Conservation (phyloP, 805 yeast species). For the Kodamaea restingae region DNA sequence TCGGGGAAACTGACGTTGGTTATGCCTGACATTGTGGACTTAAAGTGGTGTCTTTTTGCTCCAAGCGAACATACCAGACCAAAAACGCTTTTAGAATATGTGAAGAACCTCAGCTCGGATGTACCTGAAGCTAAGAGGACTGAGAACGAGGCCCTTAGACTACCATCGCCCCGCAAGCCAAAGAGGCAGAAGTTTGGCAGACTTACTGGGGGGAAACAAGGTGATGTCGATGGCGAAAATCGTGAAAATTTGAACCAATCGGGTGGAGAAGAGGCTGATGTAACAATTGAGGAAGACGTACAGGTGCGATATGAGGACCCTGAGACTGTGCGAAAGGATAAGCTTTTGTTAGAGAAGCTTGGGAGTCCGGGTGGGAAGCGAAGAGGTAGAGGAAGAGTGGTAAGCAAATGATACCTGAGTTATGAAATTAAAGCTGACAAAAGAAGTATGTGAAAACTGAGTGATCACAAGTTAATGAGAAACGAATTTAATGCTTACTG, state of each 20-base stretch:
- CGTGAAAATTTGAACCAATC: no score
- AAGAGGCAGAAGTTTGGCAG: slow-evolving; percentile 45
- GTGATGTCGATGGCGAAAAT: neutral
- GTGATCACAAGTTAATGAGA: no score
- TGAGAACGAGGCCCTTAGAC: slow-evolving; percentile 2
- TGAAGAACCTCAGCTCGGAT: slow-evolving; percentile 12
- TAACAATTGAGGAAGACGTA: slow-evolving; percentile 17
- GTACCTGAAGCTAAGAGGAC: slow-evolving; percentile 1
- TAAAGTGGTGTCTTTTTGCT: slow-evolving; percentile 55
- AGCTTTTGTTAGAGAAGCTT: slow-evolving; percentile 17
- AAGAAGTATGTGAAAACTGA: no score
- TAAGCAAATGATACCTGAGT: slow-evolving; percentile 5
- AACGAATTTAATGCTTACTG: no score
- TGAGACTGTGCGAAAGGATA: slow-evolving; percentile 18
- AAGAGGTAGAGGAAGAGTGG: slow-evolving; percentile 6
- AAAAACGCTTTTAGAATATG: slow-evolving; percentile 19
- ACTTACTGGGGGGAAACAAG: slow-evolving; percentile 33
- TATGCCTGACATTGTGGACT: slow-evolving; percentile 42
- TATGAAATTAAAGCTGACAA: no score
- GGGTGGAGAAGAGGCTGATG: slow-evolving; percentile 13
- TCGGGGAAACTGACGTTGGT: slow-evolving; percentile 14
- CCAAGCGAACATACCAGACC: slow-evolving; percentile 31
- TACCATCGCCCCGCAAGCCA: slow-evolving; percentile 56
- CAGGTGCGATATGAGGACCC: slow-evolving; percentile 23
- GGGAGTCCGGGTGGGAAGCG: slow-evolving; percentile 10